Percentiles rank a stretch among this genome's conserved stretches.
Evolutionary conservation across 805 yeast species (phyloP).

Genomic region (Starmerella geochares): DNA sequence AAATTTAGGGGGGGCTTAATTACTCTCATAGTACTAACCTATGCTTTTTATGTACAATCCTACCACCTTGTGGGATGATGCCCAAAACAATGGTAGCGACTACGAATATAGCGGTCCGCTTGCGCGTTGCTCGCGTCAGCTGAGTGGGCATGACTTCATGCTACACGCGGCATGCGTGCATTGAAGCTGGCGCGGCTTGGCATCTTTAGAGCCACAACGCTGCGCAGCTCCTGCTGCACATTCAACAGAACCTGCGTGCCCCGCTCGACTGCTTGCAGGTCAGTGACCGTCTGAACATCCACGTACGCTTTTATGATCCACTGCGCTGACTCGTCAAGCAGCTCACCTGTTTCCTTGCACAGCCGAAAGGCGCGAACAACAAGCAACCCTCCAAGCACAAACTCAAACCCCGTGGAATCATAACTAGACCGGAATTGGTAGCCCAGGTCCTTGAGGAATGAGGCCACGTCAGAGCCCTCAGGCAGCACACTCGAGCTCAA

Average conservation of each 20-base stretch:
- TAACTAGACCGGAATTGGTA: slow-evolving; percentile 54
- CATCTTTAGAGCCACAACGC: slow-evolving; percentile 55
- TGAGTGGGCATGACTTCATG: not conserved
- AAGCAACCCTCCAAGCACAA: slow-evolving; percentile 46
- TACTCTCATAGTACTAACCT: not conserved
- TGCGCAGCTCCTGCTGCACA: slow-evolving; percentile 56
- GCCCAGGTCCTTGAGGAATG: slow-evolving; percentile 53
- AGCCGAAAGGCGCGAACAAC: slow-evolving; percentile 47
- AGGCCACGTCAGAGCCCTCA: slow-evolving; percentile 31
- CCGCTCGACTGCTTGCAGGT: slow-evolving; percentile 56
- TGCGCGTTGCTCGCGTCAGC: too few relatives aligned
- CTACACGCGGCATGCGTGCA: slow-evolving; percentile 43
- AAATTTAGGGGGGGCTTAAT: not conserved
- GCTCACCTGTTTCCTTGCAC: slow-evolving; percentile 24
- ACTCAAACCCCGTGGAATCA: slow-evolving; percentile 52
- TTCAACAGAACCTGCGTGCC: slow-evolving; percentile 54
- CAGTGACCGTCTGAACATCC: slow-evolving; percentile 64
- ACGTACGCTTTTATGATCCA: slow-evolving; percentile 48
- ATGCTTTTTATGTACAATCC: not conserved
- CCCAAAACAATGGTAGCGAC: too few relatives aligned
- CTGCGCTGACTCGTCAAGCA: slow-evolving; percentile 28
- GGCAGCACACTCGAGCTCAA: slow-evolving; percentile 39
- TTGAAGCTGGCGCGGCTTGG: slow-evolving; percentile 80
- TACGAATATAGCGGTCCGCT: too few relatives aligned
- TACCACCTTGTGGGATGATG: too few relatives aligned